Percentiles rank a stretch among this genome's conserved stretches.
Evolutionary conservation across 2,329 filamentous ascomycete genomes (phyloP).

Genomic region (Aphanocladium album): DNA sequence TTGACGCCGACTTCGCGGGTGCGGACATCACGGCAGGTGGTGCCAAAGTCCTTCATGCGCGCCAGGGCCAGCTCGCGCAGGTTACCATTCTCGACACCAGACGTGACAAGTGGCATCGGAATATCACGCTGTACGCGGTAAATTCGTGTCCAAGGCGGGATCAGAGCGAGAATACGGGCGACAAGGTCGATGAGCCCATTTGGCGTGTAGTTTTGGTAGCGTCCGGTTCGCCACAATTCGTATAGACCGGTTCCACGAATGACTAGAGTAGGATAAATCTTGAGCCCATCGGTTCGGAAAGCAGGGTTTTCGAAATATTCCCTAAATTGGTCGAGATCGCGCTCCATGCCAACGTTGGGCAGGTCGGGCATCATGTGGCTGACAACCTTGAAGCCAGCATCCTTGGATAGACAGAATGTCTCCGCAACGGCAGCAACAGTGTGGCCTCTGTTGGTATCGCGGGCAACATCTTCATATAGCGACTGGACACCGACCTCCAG

Average conservation of each 20-base stretch:
- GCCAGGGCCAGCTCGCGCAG: slow-evolving; percentile 86
- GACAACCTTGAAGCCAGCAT: slow-evolving; percentile 97
- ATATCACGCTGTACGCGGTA: slow-evolving; percentile 98
- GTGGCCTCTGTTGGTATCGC: slow-evolving; percentile 94
- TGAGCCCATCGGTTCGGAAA: slow-evolving; percentile 93
- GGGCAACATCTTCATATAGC: slow-evolving; percentile 95
- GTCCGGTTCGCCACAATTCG: slow-evolving; percentile 92
- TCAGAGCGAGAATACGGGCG: slow-evolving; percentile 87
- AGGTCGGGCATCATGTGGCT: slow-evolving; percentile 99
- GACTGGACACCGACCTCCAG: slow-evolving; percentile 95
- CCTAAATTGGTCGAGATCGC: slow-evolving; percentile 91
- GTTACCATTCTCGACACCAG: slow-evolving; percentile 96
- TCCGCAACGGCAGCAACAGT: slow-evolving; percentile 93
- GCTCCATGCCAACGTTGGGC: slow-evolving; percentile 97
- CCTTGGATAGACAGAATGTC: slow-evolving; percentile 95
- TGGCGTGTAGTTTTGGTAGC: slow-evolving; percentile 98
- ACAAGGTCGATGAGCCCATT: slow-evolving; percentile 95
- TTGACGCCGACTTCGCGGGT: slow-evolving; percentile 97
- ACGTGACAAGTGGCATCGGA: slow-evolving; percentile 99
- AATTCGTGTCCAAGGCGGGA: slow-evolving; percentile 96
- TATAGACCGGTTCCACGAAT: slow-evolving; percentile 95
- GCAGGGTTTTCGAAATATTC: slow-evolving; percentile 97
- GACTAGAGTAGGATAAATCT: slow-evolving; percentile 96
- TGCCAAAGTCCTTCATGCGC: slow-evolving; percentile 99
- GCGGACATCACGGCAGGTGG: slow-evolving; percentile 90